Base-by-base conservation (phyloP, 2,329 filamentous ascomycete species). In the Penicillium sp. region DNA sequence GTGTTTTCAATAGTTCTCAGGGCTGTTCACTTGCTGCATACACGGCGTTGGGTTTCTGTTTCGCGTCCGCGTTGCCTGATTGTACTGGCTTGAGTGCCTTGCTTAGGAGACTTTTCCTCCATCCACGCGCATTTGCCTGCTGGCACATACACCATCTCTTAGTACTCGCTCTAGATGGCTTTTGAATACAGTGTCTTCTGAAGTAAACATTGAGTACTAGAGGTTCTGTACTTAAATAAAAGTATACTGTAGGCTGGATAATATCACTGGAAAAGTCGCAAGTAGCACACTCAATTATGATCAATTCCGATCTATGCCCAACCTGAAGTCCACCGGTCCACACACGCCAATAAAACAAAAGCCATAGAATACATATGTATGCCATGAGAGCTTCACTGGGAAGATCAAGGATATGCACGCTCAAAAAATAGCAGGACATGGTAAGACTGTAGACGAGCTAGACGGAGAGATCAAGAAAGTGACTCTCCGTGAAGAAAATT, bases 351-450 rank as follows among this genome's bases (percentile, higher is more conserved):
- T 54, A 53, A 60, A 59, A 54, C 50, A 60, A 47, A 58, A 60
- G 51, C 53, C 46, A 62, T 59, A 65, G 55, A 61, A 61, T 59
- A 63, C 54, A 59, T 54, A 56, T 53, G 40, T 50, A 44, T 54
- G 51, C 43, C 34, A 41, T 53, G 55, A 58, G 56, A 57, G 52
- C 48, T 53, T 46, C 47, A 59, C 52, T 46, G 58, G 55, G 53
- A 40, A 59, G 60, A 60, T 60, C 58, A 58, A 58, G 55, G 65
- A 58, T 67, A 72, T 72, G 69, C 69, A 72, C 71, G 72, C 70
- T 72, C 62, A 57, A 57, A 63, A 63, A 71, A 68, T 59, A 65
- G 61, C 62, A 69, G 62, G 59, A 64, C 60, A 67, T 67, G 59
- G 65, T 53, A 60, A 60, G 61, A 61, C 61, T 67, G 67, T 67